Conservation (phyloP, 257 asterid genomes). For the Solanum peruvianum region DNA sequence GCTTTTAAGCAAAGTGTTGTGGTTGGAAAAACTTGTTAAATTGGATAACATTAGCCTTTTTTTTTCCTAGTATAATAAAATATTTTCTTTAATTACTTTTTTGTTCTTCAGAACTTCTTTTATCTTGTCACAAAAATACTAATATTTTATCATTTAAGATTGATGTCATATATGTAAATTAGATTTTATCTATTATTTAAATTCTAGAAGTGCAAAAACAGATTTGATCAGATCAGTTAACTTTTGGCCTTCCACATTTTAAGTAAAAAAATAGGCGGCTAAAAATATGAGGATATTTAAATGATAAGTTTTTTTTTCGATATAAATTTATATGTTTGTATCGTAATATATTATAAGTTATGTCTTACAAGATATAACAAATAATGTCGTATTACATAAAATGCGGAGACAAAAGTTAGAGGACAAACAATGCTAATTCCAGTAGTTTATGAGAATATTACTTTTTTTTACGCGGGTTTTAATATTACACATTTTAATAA, state of each 20-base stretch:
- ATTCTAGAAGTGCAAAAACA: neutral
- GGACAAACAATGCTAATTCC: neutral
- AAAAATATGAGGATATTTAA: too few species aligned
- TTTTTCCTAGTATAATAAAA: neutral
- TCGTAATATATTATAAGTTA: too few species aligned
- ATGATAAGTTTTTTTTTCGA: neutral
- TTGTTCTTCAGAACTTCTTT: neutral
- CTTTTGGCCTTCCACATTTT: too few species aligned
- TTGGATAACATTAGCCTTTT: neutral
- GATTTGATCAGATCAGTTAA: neutral
- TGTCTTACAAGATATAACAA: too few species aligned
- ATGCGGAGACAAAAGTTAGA: too few species aligned
- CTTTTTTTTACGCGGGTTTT: neutral
- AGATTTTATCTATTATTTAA: neutral
- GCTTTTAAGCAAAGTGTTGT: neutral
- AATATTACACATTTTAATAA: too few species aligned
- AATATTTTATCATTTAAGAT: neutral
- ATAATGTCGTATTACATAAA: neutral
- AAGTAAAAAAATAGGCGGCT: neutral
- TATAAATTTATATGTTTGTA: neutral
- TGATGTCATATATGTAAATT: neutral
- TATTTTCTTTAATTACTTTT: neutral
- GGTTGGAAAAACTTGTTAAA: neutral
- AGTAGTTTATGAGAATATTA: neutral
- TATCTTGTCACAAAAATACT: neutral